A percentile compares a stretch with the other conserved stretches of the same genome.
Conservation (phyloP, 371 early-diverging fungal species). For the Mucor saturninus region DNA sequence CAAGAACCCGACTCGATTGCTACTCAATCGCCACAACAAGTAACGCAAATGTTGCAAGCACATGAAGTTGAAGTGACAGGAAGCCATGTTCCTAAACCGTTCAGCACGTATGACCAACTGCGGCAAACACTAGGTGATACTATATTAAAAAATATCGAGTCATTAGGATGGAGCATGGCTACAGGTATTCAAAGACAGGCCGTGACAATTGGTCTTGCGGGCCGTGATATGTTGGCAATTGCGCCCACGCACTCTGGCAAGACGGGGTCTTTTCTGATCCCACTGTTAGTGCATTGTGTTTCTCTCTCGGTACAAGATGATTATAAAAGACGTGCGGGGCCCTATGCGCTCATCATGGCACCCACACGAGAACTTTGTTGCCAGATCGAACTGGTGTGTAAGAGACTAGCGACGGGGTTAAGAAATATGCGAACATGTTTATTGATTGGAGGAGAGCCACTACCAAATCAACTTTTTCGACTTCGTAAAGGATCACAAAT, state of each 20-base stretch:
- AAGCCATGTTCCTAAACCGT: constrained; percentile 51
- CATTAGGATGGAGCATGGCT: constrained; percentile 51
- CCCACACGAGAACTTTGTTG: constrained; percentile 62
- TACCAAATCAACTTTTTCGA: constrained; percentile 58
- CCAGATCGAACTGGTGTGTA: constrained; percentile 56
- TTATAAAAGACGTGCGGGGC: constrained; percentile 48
- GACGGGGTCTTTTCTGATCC: constrained; percentile 59
- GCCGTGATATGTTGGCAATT: constrained; percentile 71
- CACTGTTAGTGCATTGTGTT: constrained; percentile 56
- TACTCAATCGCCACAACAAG: constrained; percentile 29
- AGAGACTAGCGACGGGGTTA: constrained; percentile 49
- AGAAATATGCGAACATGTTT: constrained; percentile 60
- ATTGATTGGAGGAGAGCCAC: constrained; percentile 60
- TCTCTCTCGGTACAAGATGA: constrained; percentile 47
- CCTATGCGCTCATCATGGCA: constrained; percentile 61
- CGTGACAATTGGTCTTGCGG: constrained; percentile 66
- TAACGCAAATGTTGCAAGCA: constrained; percentile 41
- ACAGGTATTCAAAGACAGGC: constrained; percentile 71
- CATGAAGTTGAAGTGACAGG: constrained; percentile 57
- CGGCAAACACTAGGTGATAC: constrained; percentile 35
- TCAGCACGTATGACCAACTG: constrained; percentile 56
- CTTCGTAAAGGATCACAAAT: constrained; percentile 63
- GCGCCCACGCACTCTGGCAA: constrained; percentile 77
- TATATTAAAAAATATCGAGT: constrained; percentile 46
- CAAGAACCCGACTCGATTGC: constrained; percentile 44